These are phyloP conservation scores for Odontarrhena argentea DNA, from an alignment of 345 rosid species.

Conservation along the genomic window DNA sequence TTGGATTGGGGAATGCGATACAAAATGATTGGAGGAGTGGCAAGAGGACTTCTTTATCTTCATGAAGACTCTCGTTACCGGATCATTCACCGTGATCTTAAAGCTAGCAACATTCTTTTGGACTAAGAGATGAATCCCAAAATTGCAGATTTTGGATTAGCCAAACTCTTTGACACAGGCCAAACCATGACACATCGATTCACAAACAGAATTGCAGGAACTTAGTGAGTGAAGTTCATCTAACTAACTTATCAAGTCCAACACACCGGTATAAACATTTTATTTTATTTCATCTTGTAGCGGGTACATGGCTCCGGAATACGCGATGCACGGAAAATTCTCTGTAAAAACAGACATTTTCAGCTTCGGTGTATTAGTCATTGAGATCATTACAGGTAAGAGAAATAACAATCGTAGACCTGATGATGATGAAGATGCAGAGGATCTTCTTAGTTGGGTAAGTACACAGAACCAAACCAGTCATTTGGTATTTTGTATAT, in stretches of 20 bases:
- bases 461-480: constrained; percentile 12
- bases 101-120: too few relatives aligned
- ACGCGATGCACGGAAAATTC: constrained; percentile 1
- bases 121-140: too few relatives aligned
- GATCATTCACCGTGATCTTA: too few relatives aligned
- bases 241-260: neutral
- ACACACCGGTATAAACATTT: neutral
- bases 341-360: constrained; percentile 28
- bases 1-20: too few relatives aligned
- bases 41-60: too few relatives aligned
- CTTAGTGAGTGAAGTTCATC: constrained; percentile 41
- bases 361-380: too few relatives aligned
- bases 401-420: constrained; percentile 26
- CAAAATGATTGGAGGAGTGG: too few relatives aligned
- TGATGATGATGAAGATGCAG: constrained; percentile 31
- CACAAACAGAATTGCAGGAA: constrained; percentile 53
- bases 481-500: neutral
- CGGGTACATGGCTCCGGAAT: constrained; percentile 34
- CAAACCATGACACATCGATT: constrained; percentile 42
- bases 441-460: constrained; percentile 39
- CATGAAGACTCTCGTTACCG: too few relatives aligned
- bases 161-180: constrained; percentile 46
- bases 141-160: constrained; percentile 47
- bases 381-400: constrained; percentile 31
- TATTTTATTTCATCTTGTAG: constrained; percentile 5